Base-by-base conservation (phyloP, 108 stramenopile genomes). In the Asterionellopsis glacialis region DNA sequence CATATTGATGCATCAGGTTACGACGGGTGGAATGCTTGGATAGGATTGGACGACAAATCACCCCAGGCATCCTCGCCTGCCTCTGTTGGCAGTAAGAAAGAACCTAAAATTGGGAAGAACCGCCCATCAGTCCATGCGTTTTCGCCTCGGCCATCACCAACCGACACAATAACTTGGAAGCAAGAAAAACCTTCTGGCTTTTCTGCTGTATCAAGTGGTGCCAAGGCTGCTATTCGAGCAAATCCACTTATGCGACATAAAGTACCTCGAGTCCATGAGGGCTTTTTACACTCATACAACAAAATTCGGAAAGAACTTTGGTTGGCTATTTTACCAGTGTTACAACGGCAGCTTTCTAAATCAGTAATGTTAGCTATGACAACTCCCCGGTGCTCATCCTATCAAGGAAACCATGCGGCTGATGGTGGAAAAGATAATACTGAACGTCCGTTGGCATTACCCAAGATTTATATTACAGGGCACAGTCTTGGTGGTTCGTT, bases 381-480 rank as follows among this genome's bases (percentile, higher is more conserved):
- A 45, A 57, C 70, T 13, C 57, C 50, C 15, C 51, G 57, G 2
- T 19, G 42, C 26, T 45, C 59, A 2, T 53, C 55, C 11, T 0
- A 45, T 55, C 26, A 33, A 69, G 72, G 44, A 61, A 51, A 41
- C 16, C 14, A 33, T 33, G 43, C 41, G 9, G 65, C 49, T 49
- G n/a, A n/a, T 5, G 7, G 33, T 33, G 33, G 33, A 33, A 33
- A 5, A 7, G 33, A 7, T 7, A 7, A 33, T 7, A 33, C 33
- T 33, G 33, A 33, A 33, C 33, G 33, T 5, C 79, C 83, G 41
- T 47, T 90, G n/a, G 77, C 77, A 18, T 64, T 88, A 11, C 90
- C 90, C 2, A 91, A 91, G 55, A 82, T 88, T 10, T 91, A 88
- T 50, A 62, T 81, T 15, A 86, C 85, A 12, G 90, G 90, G 18